Evolutionary conservation across 176 grass and related monocot species (phyloP).

Genomic region (Musa troglodytarum): DNA sequence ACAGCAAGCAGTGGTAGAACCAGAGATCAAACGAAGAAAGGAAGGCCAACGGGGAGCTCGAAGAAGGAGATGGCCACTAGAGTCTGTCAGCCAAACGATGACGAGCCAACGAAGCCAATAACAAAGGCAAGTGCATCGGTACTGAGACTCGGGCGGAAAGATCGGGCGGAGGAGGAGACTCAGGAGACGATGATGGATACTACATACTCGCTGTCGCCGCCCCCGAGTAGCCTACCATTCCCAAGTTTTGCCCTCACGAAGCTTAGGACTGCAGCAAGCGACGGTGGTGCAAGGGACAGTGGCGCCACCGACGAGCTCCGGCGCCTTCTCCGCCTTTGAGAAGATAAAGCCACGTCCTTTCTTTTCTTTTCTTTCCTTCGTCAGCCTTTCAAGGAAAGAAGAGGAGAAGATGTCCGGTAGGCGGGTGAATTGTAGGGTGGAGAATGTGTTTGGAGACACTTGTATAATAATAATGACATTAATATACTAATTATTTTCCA

Average conservation of each 20-base stretch:
- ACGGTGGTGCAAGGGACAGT: not conserved
- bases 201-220: slow-evolving; percentile 23
- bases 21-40: not conserved
- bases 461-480: too few relatives aligned
- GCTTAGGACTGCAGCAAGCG: not conserved
- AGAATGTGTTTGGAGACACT: too few relatives aligned
- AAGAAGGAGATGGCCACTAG: not conserved
- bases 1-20: not conserved
- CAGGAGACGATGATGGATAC: too few relatives aligned
- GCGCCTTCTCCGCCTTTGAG: not conserved
- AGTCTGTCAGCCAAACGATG: not conserved
- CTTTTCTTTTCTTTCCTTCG: not conserved
- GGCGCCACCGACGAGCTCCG: slow-evolving; percentile 5
- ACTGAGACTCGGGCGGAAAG: not conserved
- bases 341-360: not conserved
- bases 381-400: too few relatives aligned
- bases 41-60: not conserved
- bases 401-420: too few relatives aligned
- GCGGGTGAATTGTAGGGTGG: not conserved
- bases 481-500: too few relatives aligned
- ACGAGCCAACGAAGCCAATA: too few relatives aligned
- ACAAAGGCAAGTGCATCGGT: too few relatives aligned
- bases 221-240: slow-evolving; percentile 58
- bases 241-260: slow-evolving; percentile 47
- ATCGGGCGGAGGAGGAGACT: not conserved